Evolutionary conservation across 1,139 yeast species (phyloP).

Genomic region (Kurtzmaniella natalensis): DNA sequence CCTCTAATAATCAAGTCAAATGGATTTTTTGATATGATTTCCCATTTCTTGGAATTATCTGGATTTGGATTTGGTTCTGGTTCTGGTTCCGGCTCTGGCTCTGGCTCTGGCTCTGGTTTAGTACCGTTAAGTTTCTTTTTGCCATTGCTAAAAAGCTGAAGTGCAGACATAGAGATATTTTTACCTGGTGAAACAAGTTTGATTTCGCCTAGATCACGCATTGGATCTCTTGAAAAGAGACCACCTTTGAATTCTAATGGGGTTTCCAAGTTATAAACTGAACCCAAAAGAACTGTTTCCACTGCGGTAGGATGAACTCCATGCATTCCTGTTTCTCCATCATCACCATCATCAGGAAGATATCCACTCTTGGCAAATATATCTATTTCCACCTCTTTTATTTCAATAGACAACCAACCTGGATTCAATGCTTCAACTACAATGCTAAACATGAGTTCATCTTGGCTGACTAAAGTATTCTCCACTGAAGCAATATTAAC

Average conservation of each 20-base stretch:
- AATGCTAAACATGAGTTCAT: conserved; percentile 78
- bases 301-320: conserved; percentile 17
- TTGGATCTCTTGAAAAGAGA: conserved; percentile 57
- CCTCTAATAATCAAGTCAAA: conserved; percentile 87
- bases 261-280: conserved; percentile 60
- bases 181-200: conserved; percentile 74
- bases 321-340: conserved; percentile 6
- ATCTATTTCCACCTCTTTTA: conserved; percentile 71
- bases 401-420: conserved; percentile 67
- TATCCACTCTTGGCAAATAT: conserved; percentile 80
- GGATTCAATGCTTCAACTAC: conserved; percentile 82
- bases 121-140: conserved; percentile 4
- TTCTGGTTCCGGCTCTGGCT: conserved; percentile 13
- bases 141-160: background rate
- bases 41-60: conserved; percentile 65
- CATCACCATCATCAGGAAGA: conserved; percentile 19
- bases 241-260: conserved; percentile 78
- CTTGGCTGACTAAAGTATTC: conserved; percentile 76
- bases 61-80: conserved; percentile 16
- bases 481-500: conserved; percentile 58
- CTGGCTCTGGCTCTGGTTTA: conserved; percentile 12
- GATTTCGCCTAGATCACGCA: conserved; percentile 61
- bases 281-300: conserved; percentile 76
- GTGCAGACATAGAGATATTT: conserved; percentile 39
- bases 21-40: conserved; percentile 68